These are phyloP conservation scores for Penicillium chermesinum DNA, from an alignment of 495 filamentous ascomycete species.

Conservation along the genomic window DNA sequence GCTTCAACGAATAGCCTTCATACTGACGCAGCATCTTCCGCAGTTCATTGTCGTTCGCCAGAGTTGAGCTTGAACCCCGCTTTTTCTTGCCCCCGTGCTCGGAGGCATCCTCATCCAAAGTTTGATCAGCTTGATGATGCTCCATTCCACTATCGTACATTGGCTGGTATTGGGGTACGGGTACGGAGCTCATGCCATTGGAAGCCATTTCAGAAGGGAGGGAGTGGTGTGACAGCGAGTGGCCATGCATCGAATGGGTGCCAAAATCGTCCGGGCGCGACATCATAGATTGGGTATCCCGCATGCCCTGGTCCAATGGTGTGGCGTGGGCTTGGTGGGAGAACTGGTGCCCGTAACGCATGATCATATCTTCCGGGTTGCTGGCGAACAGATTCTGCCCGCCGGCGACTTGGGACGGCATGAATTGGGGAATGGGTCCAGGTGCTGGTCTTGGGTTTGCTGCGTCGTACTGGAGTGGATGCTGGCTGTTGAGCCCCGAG, in stretches of 20 bases:
- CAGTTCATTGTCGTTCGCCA: conserved; percentile 89
- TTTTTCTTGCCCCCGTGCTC: conserved; percentile 61
- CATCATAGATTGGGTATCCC: conserved; percentile 45
- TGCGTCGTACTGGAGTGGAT: conserved; percentile 66
- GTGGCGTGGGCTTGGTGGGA: conserved; percentile 50
- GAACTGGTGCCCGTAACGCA: conserved; percentile 52
- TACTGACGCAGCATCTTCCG: conserved; percentile 76
- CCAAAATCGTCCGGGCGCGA: conserved; percentile 43
- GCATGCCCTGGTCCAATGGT: conserved; percentile 47
- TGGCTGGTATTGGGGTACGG: conserved; percentile 51
- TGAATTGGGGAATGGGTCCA: conserved; percentile 47
- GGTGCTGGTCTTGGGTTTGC: conserved; percentile 58
- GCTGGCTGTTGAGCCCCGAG: conserved; percentile 81
- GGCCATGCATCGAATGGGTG: conserved; percentile 45
- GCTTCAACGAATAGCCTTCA: conserved; percentile 65
- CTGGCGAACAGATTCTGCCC: conserved; percentile 44
- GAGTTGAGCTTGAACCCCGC: conserved; percentile 62
- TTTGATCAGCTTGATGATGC: conserved; percentile 57
- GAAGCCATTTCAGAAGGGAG: conserved; percentile 26
- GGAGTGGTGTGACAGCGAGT: conserved; percentile 38
- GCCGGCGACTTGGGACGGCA: conserved; percentile 49
- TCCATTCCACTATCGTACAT: conserved; percentile 62
- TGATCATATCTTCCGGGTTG: conserved; percentile 61
- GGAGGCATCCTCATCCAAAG: conserved; percentile 59
- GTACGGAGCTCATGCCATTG: conserved; percentile 26